Evolutionary conservation across 2,329 filamentous ascomycete species (phyloP).

Genomic region (Paecilomyces formosus): DNA sequence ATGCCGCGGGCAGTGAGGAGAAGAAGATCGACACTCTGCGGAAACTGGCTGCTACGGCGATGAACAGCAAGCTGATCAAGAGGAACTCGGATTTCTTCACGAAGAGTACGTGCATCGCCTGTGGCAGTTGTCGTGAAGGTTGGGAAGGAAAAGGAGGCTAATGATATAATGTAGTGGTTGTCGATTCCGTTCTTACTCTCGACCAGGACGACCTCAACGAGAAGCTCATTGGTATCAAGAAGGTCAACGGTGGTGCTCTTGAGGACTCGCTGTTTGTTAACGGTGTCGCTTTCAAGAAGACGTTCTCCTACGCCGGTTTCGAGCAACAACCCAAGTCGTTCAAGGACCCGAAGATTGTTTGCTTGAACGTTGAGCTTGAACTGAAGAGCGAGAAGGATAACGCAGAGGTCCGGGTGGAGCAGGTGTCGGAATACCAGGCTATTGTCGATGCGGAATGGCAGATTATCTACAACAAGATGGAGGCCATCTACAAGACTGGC

Average conservation of each 20-base stretch:
- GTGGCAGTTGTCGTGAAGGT: neutral
- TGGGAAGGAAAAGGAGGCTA: constrained; percentile 4
- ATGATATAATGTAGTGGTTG: constrained; percentile 63
- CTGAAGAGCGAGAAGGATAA: constrained; percentile 99
- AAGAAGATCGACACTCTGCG: constrained; percentile 81
- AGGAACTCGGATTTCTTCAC: constrained; percentile 95
- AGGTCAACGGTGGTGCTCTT: constrained; percentile 90
- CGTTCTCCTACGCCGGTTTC: constrained; percentile 97
- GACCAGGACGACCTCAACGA: constrained; percentile 97
- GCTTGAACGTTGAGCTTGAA: constrained; percentile 95
- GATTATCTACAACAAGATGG: constrained; percentile 99
- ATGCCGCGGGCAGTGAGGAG: constrained; percentile 70
- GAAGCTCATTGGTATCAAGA: constrained; percentile 96
- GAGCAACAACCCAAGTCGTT: constrained; percentile 98
- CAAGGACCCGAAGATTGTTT: constrained; percentile 90
- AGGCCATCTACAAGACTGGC: constrained; percentile 85
- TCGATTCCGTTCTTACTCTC: constrained; percentile 88
- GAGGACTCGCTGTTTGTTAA: constrained; percentile 96
- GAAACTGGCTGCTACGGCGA: constrained; percentile 89
- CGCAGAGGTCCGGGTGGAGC: constrained; percentile 93
- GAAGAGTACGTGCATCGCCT: constrained; percentile 59
- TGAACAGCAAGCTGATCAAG: constrained; percentile 99
- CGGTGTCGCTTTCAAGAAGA: constrained; percentile 99
- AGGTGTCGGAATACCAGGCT: constrained; percentile 98
- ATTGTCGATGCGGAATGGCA: constrained; percentile 99